Evolutionary conservation across 805 yeast species (phyloP).

Genomic region (Scheffersomyces lignosus): DNA sequence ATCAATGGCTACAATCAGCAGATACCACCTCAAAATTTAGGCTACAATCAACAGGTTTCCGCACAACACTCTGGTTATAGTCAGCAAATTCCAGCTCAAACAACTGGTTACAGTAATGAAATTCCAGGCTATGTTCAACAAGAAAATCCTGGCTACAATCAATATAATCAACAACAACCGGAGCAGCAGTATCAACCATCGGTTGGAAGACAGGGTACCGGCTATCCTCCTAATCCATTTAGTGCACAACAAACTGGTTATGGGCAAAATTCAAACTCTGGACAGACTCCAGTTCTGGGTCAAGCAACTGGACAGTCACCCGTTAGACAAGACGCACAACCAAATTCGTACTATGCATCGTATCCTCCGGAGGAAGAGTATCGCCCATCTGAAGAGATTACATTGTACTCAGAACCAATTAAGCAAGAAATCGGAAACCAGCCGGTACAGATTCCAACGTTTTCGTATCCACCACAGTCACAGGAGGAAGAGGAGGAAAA

Average conservation of each 20-base stretch:
- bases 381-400: not conserved
- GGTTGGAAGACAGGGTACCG: too few relatives aligned
- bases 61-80: not conserved
- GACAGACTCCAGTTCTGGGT: not conserved
- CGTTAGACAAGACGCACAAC: not conserved
- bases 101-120: too few relatives aligned
- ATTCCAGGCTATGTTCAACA: not conserved
- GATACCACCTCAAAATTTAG: not conserved
- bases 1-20: not conserved
- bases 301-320: slow-evolving; percentile 4
- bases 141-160: too few relatives aligned
- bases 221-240: not conserved
- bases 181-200: too few relatives aligned
- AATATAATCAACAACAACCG: too few relatives aligned
- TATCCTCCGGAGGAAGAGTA: not conserved
- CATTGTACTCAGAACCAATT: too few relatives aligned
- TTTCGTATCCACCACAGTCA: not conserved
- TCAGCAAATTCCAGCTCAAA: too few relatives aligned
- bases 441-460: not conserved
- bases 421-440: not conserved
- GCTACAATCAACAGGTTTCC: not conserved
- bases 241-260: not conserved
- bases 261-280: not conserved
- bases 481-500: not conserved
- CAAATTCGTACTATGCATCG: not conserved